Base-by-base conservation (phyloP, 257 asterid genomes). In the Solanum sitiens region DNA sequence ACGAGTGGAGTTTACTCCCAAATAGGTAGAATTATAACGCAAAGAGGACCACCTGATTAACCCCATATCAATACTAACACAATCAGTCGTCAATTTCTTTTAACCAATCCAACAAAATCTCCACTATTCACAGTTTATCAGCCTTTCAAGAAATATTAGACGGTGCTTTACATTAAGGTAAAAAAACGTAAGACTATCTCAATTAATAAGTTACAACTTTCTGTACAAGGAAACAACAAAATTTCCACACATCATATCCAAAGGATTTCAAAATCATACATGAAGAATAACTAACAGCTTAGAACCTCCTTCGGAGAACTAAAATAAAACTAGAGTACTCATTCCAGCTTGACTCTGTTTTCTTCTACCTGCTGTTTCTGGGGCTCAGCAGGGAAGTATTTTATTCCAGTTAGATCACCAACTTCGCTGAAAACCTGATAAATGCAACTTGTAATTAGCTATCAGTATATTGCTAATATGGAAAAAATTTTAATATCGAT, bases 331-430 rank as follows among this genome's bases (percentile, higher is more conserved):
- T 47, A 25, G n/a, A 18, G 32, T 82, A 82, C 68, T 93, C 90
- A 95, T 87, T 94, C 98, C 88, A 95, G 89, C 94, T 94, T 95
- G 63, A 91, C 89, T 86, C 95, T 79, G 82, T 84, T 93, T 75
- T 91, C 95, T 90, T 94, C 98, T 90, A 92, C 92, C 91, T 94
- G 94, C 89, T 90, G 94, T 90, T 95, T 96, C 83, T 90, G 86
- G 16, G 98, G 98, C 92, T 95, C 99, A 0, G 98, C 95, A 0
- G 98, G 98, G 84, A 95, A 96, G 89, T 96, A 96, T 86, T 96
- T 96, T 80, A 96, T 93, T 56, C 99, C 99, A 68, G 94, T 89
- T 87, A 96, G 86, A 88, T 95, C 98, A 59, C 99, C 99, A 15
- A 96, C 98, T 23, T 86, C 87, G 90, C 98, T 93, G 86, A 96